A percentile compares a stretch with the other conserved stretches of the same genome.
Conservation (phyloP, 139 green algal species). For the Choricystis sp. region DNA sequence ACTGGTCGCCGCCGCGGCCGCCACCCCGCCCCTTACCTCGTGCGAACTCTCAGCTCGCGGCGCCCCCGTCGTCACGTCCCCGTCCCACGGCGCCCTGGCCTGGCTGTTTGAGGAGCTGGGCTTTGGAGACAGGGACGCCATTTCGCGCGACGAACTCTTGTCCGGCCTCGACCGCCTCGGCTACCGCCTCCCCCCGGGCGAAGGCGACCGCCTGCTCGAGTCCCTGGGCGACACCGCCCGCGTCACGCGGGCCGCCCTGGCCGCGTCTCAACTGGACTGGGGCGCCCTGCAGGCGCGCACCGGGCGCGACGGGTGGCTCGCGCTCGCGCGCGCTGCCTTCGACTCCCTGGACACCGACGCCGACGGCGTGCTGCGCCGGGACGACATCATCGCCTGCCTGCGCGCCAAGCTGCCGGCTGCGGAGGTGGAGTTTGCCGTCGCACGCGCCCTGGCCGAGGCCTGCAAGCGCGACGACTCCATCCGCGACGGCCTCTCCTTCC, state of each 20-base stretch:
- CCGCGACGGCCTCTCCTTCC: background rate
- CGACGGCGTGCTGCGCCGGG: conserved; percentile 3
- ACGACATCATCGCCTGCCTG: conserved; percentile 14
- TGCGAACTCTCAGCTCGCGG: conserved; percentile 4
- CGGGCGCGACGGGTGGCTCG: conserved; percentile 14
- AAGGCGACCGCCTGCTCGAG: background rate
- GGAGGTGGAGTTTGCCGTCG: conserved; percentile 15
- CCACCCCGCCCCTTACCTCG: conserved; percentile 3
- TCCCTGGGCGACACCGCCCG: background rate
- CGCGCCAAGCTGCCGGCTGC: conserved; percentile 6
- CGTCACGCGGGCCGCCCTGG: background rate
- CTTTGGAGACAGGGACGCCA: conserved; percentile 1
- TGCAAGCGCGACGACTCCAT: background rate
- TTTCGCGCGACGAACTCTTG: conserved; percentile 3
- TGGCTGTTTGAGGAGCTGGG: background rate
- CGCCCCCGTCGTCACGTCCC: background rate
- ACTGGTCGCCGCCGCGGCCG: conserved; percentile 24
- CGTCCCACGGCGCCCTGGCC: background rate
- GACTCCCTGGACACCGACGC: conserved; percentile 9
- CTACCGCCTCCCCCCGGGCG: background rate
- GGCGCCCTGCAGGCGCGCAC: background rate
- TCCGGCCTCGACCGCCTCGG: conserved; percentile 13
- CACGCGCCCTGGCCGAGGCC: background rate
- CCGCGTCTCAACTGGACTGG: background rate
- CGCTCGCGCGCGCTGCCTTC: conserved; percentile 10